A percentile compares a stretch with the other conserved stretches of the same genome.
Conservation (phyloP, 352 stramenopile genomes). For the Globisporangium cystogenes region DNA sequence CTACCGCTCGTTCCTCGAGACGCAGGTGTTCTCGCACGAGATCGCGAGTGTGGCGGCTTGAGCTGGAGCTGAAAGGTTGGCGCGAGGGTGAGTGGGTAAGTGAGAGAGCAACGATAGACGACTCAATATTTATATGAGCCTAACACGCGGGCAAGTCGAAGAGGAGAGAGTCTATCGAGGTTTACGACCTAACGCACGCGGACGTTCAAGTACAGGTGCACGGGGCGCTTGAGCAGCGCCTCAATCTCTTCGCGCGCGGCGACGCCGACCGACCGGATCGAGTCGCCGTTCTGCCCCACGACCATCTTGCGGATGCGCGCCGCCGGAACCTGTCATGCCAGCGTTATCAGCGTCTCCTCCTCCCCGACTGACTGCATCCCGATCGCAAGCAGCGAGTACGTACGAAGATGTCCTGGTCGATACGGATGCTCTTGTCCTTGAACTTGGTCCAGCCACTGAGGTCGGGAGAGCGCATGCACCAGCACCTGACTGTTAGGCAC, state of each 20-base stretch:
- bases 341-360: neutral
- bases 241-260: slow-evolving; percentile 75
- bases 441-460: slow-evolving; percentile 79
- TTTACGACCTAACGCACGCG: slow-evolving; percentile 36
- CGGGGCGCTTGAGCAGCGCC: slow-evolving; percentile 49
- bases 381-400: slow-evolving; percentile 12
- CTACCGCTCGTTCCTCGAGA: slow-evolving; percentile 79
- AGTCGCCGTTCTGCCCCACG: slow-evolving; percentile 71
- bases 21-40: slow-evolving; percentile 81
- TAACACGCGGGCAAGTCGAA: neutral
- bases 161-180: neutral
- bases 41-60: slow-evolving; percentile 58
- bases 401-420: slow-evolving; percentile 88
- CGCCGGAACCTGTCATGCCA: slow-evolving; percentile 72
- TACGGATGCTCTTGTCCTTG: slow-evolving; percentile 79
- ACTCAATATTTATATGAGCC: neutral
- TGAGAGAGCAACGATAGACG: neutral
- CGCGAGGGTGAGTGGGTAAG: neutral
- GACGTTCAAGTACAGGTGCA: slow-evolving; percentile 86
- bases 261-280: slow-evolving; percentile 66
- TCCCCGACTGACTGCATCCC: no score
- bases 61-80: neutral
- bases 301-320: slow-evolving; percentile 76
- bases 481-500: no score
- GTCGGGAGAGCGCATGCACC: neutral